Percentiles rank a stretch among this genome's conserved stretches.
phyloP scores from a whole-genome alignment of 495 filamentous ascomycete genomes.

The Trichocladium antarcticum region DNA sequence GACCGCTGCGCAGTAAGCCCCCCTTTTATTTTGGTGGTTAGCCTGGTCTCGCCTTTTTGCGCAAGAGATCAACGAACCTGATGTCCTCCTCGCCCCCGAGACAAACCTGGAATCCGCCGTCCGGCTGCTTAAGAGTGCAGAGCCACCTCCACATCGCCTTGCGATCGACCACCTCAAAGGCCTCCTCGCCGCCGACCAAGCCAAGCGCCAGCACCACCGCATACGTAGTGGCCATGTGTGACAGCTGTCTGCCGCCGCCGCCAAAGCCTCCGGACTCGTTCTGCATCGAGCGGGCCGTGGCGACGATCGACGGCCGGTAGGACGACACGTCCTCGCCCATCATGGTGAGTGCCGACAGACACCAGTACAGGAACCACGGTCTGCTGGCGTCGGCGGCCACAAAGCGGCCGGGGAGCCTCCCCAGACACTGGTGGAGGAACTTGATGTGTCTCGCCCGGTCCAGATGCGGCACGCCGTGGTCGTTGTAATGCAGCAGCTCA shows the following conservation, averaged over 20 bases:
- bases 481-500: conserved; percentile 42
- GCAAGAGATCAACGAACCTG: conserved; percentile 42
- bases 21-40: conserved; percentile 42
- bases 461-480: conserved; percentile 61
- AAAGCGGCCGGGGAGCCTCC: conserved; percentile 51
- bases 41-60: not conserved
- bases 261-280: conserved; percentile 81
- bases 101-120: conserved; percentile 74
- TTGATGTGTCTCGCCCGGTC: conserved; percentile 55
- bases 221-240: conserved; percentile 82
- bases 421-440: conserved; percentile 62
- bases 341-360: conserved; percentile 55
- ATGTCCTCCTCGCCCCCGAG: conserved; percentile 84
- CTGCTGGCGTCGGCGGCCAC: conserved; percentile 67
- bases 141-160: conserved; percentile 83
- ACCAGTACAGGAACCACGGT: conserved; percentile 94
- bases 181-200: conserved; percentile 61
- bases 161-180: conserved; percentile 66
- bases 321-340: conserved; percentile 63
- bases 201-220: conserved; percentile 66
- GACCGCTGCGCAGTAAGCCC: conserved; percentile 79
- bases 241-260: conserved; percentile 80
- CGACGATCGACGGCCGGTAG: conserved; percentile 56
- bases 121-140: conserved; percentile 64
- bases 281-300: conserved; percentile 67